Evolutionary conservation across 208 protist genomes (phyloP).

Genomic region (Leptomonas seymouri): DNA sequence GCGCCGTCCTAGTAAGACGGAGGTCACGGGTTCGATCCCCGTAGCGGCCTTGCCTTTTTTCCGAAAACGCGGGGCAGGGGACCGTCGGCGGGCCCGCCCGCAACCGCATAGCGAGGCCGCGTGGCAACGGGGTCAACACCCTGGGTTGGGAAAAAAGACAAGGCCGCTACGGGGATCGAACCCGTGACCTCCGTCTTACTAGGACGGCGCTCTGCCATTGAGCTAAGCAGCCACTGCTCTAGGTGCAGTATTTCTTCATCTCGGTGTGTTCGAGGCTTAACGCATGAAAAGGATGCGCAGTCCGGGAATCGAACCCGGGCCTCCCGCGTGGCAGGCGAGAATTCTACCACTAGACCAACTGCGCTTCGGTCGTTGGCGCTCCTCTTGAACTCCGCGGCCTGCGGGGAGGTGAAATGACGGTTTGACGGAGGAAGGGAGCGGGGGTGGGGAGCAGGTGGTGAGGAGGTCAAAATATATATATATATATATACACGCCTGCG

Average conservation of each 20-base stretch:
- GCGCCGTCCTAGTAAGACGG: conserved; percentile 92
- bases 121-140: too few relatives aligned
- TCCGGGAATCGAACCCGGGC: conserved; percentile 94
- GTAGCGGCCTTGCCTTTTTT: conserved; percentile 81
- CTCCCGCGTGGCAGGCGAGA: conserved; percentile 91
- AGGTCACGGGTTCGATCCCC: conserved; percentile 93
- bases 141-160: conserved; percentile 34
- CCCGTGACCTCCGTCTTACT: conserved; percentile 93
- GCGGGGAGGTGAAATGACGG: too few relatives aligned
- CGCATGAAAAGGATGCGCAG: conserved; percentile 75
- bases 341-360: conserved; percentile 96
- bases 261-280: not conserved
- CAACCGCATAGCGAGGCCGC: too few relatives aligned
- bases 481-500: not conserved
- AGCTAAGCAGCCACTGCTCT: conserved; percentile 80
- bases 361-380: conserved; percentile 41
- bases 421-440: too few relatives aligned
- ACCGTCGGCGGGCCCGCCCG: too few relatives aligned
- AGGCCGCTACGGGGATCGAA: conserved; percentile 93
- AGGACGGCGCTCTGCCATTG: conserved; percentile 93
- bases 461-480: not conserved
- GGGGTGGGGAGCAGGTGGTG: not conserved
- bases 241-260: not conserved
- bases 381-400: too few relatives aligned
- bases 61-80: too few relatives aligned